A percentile compares a stretch with the other conserved stretches of the same genome.
These are phyloP conservation scores for Paraphoma chrysanthemicola DNA, from an alignment of 2,329 filamentous ascomycete species.

Conservation along the genomic window DNA sequence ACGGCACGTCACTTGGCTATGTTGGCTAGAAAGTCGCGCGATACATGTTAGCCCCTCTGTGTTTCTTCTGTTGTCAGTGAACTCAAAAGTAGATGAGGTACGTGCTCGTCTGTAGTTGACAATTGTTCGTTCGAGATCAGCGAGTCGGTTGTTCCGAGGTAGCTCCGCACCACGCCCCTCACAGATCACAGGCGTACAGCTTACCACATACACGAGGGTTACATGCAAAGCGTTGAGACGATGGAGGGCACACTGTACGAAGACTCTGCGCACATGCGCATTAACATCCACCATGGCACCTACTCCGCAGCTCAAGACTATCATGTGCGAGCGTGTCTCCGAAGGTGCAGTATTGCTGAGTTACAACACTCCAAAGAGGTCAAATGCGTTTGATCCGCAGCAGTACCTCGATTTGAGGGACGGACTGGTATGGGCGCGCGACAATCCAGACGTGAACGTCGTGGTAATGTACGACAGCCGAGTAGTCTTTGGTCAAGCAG, in stretches of 20 bases:
- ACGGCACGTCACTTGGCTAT: no score
- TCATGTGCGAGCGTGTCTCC: constrained; percentile 18
- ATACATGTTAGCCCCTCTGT: no score
- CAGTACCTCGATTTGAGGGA: constrained; percentile 21
- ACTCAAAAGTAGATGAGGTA: no score
- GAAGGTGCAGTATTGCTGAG: constrained; percentile 17
- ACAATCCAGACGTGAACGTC: constrained; percentile 18
- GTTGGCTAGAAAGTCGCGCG: no score
- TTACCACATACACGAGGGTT: background rate
- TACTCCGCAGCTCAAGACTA: constrained; percentile 14
- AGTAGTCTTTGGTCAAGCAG: background rate
- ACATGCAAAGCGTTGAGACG: background rate
- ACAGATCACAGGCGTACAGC: background rate
- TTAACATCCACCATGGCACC: constrained; percentile 7
- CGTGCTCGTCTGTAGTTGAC: no score
- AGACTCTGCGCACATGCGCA: background rate
- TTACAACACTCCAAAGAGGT: constrained; percentile 22
- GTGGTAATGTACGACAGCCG: constrained; percentile 15
- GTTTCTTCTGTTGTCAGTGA: no score
- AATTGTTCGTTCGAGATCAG: no score
- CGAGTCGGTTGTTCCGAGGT: constrained; percentile 17
- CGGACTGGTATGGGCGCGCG: constrained; percentile 21
- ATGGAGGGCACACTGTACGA: background rate
- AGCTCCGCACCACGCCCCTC: constrained; percentile 7
- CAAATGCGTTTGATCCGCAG: constrained; percentile 23